phyloP scores from a whole-genome alignment of 306 rosid genomes.

The Begonia loranthoides region DNA sequence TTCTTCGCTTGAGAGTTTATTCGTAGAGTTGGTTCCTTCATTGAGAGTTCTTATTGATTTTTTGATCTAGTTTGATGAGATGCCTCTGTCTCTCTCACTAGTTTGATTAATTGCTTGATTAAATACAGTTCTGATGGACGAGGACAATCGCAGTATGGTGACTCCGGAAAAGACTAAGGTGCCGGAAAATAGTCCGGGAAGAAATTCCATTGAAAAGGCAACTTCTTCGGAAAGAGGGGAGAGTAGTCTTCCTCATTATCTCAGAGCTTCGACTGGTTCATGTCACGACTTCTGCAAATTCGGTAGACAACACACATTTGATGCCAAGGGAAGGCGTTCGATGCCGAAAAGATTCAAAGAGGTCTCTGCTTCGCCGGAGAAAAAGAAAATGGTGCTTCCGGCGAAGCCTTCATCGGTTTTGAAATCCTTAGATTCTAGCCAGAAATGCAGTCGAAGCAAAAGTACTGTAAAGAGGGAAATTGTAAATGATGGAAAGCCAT shows the following conservation, averaged over 20 bases:
- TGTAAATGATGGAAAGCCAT: slow-evolving; percentile 18
- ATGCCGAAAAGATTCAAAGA: slow-evolving; percentile 18
- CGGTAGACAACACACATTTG: slow-evolving; percentile 36
- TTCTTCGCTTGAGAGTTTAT: too few species aligned
- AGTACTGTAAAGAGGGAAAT: slow-evolving; percentile 15
- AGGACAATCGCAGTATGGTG: slow-evolving; percentile 23
- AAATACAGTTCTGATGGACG: slow-evolving; percentile 29
- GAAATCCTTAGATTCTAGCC: slow-evolving; percentile 9
- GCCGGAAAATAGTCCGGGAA: slow-evolving; percentile 19
- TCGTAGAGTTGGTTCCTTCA: too few species aligned
- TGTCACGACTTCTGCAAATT: slow-evolving; percentile 86
- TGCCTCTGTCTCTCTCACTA: too few species aligned
- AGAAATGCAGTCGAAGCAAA: slow-evolving; percentile 11
- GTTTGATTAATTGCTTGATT: too few species aligned
- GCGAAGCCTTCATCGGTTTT: slow-evolving; percentile 21
- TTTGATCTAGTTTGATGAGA: neutral
- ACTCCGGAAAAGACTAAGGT: slow-evolving; percentile 17
- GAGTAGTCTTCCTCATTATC: slow-evolving; percentile 43
- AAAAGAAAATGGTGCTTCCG: slow-evolving; percentile 8
- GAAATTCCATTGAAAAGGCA: slow-evolving; percentile 37
- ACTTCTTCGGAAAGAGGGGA: slow-evolving; percentile 19
- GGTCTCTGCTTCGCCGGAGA: slow-evolving; percentile 15
- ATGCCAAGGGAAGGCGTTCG: slow-evolving; percentile 26
- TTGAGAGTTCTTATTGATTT: too few species aligned
- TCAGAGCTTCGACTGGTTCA: slow-evolving; percentile 72